Evolutionary conservation across 192 early-diverging fungal genomes (phyloP), one percentile per base, ranked within the genome.

Genomic region (Helicostylum pulchrum): DNA sequence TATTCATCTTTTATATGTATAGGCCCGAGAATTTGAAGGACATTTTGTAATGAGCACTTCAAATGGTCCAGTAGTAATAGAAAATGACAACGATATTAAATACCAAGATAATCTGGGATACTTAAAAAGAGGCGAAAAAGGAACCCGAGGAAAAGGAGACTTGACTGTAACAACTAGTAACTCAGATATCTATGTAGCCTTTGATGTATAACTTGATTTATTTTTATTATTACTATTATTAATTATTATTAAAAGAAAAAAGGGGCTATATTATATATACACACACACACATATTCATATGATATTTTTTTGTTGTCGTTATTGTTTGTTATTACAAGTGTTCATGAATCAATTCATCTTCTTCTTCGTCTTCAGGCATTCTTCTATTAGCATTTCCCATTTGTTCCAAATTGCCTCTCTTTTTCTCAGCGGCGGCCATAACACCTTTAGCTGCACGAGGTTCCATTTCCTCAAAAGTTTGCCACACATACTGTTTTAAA

Each of bases 401-500:
- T 15, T 68, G 62, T 21, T 73, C 71, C 43, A 73, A 57, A 54
- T 73, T 73, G 21, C 66, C 71, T 23, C 71, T 62, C 42, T 73
- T 73, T 39, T 73, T 73, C 7, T 67, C 71, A 39, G 66, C 66
- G 30, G 71, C 71, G 4, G 66, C 66, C 54, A 84, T 75, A 15
- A 82, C 80, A 4, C 80, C 78, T 31, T 80, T 77, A 21, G 81
- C 80, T 62, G 79, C 78, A 10, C 80, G 66, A 10, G 77, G 77
- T 45, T 84, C 75, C 83, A 82, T 84, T 39, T 84, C 85, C 30
- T 86, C 85, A 73, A 88, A 90, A 20, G 77, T 60, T 50, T 90
- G 88, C 76, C 78, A 78, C 12, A 86, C 75, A 68, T 94, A 97
- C 48, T 85, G 78, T 47, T 85, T 77, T 67, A 93, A 93, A 59